Percentiles rank a stretch among this genome's conserved stretches.
Evolutionary conservation across 495 filamentous ascomycete species (phyloP).

Genomic region (Neurospora terricola): DNA sequence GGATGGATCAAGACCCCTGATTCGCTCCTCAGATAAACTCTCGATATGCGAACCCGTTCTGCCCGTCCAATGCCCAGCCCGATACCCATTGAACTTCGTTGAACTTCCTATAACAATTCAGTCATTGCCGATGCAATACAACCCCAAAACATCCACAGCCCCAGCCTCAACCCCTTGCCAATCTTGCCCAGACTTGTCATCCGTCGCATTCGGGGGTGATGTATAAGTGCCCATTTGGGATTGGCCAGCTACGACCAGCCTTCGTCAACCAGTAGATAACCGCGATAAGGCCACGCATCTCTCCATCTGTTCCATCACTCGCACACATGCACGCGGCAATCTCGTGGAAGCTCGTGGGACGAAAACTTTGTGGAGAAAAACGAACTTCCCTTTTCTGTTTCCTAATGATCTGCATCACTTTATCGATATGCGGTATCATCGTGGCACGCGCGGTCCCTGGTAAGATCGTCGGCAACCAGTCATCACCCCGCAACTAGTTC

Average conservation of each 20-base stretch:
- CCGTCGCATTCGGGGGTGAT: neutral
- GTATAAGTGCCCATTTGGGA: neutral
- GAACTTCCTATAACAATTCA: neutral
- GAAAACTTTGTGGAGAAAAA: neutral
- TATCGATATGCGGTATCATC: neutral
- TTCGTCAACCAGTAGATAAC: neutral
- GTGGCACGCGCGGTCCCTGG: neutral
- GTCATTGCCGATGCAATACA: conserved; percentile 11
- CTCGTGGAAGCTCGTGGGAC: neutral
- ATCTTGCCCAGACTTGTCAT: neutral
- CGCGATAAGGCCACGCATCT: conserved; percentile 12
- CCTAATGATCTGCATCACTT: neutral
- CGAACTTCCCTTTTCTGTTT: neutral
- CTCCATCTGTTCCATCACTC: neutral
- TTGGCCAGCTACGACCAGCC: neutral
- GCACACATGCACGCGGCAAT: neutral
- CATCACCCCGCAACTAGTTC: conserved; percentile 1
- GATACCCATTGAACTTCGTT: neutral
- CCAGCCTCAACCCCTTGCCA: neutral
- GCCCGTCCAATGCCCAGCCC: neutral
- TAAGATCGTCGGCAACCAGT: neutral
- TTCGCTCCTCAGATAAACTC: neutral
- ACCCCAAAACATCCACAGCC: neutral
- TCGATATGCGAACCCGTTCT: neutral
- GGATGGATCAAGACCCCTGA: neutral